Percentiles rank a stretch among this genome's conserved stretches.
Conservation (phyloP, 2,329 filamentous ascomycete genomes). For the Colletotrichum caudatum region DNA sequence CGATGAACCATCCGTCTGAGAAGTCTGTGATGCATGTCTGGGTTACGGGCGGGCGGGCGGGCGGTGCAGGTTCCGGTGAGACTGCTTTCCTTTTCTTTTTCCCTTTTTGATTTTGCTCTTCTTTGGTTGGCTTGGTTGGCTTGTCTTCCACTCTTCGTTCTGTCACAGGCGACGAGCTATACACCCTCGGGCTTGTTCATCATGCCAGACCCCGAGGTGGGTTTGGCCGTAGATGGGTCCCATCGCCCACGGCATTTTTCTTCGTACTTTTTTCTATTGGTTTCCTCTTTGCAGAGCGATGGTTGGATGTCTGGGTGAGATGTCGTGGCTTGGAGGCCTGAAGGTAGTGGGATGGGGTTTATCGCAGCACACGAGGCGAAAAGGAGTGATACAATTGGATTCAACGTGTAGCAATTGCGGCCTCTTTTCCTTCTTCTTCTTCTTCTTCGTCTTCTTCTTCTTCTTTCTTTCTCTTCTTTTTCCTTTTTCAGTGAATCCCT, state of each 20-base stretch:
- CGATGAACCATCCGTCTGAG: neutral
- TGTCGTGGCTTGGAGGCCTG: neutral
- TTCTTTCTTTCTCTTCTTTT: neutral
- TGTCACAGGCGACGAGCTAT: neutral
- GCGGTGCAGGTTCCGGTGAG: neutral
- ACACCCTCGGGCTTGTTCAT: neutral
- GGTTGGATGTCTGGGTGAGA: neutral
- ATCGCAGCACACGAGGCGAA: neutral
- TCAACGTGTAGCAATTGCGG: neutral
- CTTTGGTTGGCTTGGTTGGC: too few species aligned
- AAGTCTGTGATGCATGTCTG: neutral
- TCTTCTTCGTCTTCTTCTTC: too few species aligned
- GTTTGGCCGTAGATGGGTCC: constrained; percentile 61
- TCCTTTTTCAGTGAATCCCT: neutral
- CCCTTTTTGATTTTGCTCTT: too few species aligned
- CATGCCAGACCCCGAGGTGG: constrained; percentile 59
- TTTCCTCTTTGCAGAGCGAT: neutral
- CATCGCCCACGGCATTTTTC: constrained; percentile 56
- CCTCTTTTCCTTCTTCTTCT: neutral
- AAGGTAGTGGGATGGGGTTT: neutral
- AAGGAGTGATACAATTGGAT: constrained; percentile 11
- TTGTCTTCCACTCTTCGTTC: too few species aligned
- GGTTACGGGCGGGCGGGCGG: neutral
- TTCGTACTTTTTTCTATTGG: too few species aligned
- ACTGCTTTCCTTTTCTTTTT: neutral